Evolutionary conservation across 768 basidiomycete genomes (phyloP).

Genomic region (Termitomyces sp.): DNA sequence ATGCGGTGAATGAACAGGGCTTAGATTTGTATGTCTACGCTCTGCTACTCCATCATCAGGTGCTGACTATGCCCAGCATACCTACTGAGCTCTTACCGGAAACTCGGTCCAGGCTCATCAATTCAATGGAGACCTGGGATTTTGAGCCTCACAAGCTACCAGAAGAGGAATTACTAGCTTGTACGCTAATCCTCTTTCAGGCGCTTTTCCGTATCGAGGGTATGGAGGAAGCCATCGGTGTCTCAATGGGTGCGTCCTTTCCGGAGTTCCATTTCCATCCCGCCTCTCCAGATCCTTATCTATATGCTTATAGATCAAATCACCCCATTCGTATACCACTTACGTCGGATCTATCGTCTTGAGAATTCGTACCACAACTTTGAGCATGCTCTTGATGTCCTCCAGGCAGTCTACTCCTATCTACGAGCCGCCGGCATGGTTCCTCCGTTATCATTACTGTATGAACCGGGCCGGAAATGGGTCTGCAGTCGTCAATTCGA

Average conservation of each 20-base stretch:
- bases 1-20: slow-evolving; percentile 58
- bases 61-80: slow-evolving; percentile 25
- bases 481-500: slow-evolving; percentile 28
- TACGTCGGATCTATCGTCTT: slow-evolving; percentile 87
- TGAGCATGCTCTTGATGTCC: slow-evolving; percentile 92
- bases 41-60: background rate
- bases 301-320: slow-evolving; percentile 54
- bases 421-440: slow-evolving; percentile 74
- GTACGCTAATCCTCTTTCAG: slow-evolving; percentile 85
- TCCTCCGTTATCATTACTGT: slow-evolving; percentile 67
- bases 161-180: slow-evolving; percentile 77
- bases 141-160: slow-evolving; percentile 86
- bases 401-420: slow-evolving; percentile 89
- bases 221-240: slow-evolving; percentile 51
- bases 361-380: slow-evolving; percentile 98
- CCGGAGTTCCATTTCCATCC: slow-evolving; percentile 12
- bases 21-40: slow-evolving; percentile 33
- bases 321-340: slow-evolving; percentile 72
- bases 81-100: slow-evolving; percentile 41
- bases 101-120: slow-evolving; percentile 59
- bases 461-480: slow-evolving; percentile 44
- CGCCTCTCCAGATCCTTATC: slow-evolving; percentile 8
- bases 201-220: slow-evolving; percentile 76
- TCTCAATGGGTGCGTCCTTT: slow-evolving; percentile 50
- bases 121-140: slow-evolving; percentile 71